phyloP scores from a whole-genome alignment of 331 rosid genomes.

The Malus hybrid region DNA sequence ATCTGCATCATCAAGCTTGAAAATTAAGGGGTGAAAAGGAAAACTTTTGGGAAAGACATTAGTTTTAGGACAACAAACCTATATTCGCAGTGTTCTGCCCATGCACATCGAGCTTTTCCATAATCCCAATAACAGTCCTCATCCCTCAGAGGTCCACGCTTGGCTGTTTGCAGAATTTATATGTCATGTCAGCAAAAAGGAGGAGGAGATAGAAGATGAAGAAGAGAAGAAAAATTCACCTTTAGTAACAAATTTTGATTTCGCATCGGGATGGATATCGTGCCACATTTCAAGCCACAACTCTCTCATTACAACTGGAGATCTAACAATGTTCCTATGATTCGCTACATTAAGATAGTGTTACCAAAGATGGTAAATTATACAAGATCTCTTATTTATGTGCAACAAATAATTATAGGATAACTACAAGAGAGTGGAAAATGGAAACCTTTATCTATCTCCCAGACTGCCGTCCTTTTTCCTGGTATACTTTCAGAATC shows the following conservation, averaged over 20 bases:
- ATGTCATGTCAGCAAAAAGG: not conserved
- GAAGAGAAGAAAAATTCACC: conserved; percentile 29
- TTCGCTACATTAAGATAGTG: conserved; percentile 58
- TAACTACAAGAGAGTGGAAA: not conserved
- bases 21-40: not conserved
- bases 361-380: conserved; percentile 5
- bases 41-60: not conserved
- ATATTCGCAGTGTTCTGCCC: conserved; percentile 93
- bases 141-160: conserved; percentile 92
- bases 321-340: conserved; percentile 95
- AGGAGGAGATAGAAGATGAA: not conserved
- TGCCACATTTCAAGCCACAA: conserved; percentile 99
- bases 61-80: conserved; percentile 37
- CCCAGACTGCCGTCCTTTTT: conserved; percentile 95
- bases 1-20: conserved; percentile 38
- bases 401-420: not conserved
- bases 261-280: conserved; percentile 78
- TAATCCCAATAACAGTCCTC: conserved; percentile 99
- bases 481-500: conserved; percentile 88
- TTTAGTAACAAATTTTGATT: conserved; percentile 68
- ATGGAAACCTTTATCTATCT: conserved; percentile 74
- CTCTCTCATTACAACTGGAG: conserved; percentile 91
- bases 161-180: conserved; percentile 44
- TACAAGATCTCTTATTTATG: not conserved
- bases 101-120: conserved; percentile 97